Evolutionary conservation across 2,329 filamentous ascomycete species (phyloP).

Genomic region (Pestalotiopsis sp.): DNA sequence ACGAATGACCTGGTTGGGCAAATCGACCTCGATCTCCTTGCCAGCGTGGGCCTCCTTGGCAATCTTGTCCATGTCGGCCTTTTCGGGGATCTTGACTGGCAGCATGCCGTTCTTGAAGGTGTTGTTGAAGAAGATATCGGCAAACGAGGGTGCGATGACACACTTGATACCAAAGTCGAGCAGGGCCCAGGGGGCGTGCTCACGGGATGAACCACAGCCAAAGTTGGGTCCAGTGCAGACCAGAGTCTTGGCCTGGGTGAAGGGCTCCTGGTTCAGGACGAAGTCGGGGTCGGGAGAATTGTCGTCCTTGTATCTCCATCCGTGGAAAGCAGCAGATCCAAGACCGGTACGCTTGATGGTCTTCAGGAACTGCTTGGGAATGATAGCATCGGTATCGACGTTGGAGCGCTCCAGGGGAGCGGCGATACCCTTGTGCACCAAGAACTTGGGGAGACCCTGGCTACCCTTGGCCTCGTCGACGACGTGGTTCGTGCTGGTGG

Average conservation of each 20-base stretch:
- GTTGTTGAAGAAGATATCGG: slow-evolving; percentile 98
- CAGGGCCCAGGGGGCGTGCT: slow-evolving; percentile 96
- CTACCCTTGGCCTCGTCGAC: slow-evolving; percentile 48
- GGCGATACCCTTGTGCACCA: slow-evolving; percentile 80
- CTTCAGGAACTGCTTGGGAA: slow-evolving; percentile 98
- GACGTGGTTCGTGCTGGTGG: slow-evolving; percentile 64
- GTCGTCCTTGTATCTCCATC: slow-evolving; percentile 75
- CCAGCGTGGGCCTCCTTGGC: slow-evolving; percentile 78
- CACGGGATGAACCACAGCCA: slow-evolving; percentile 88
- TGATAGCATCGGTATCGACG: slow-evolving; percentile 98
- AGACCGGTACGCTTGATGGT: slow-evolving; percentile 98
- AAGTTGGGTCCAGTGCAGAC: slow-evolving; percentile 94
- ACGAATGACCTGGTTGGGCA: slow-evolving; percentile 82
- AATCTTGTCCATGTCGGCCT: slow-evolving; percentile 67
- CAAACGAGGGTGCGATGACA: slow-evolving; percentile 82
- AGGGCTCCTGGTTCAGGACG: slow-evolving; percentile 87
- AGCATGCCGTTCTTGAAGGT: slow-evolving; percentile 99
- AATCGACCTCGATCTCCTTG: slow-evolving; percentile 85
- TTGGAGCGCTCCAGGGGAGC: slow-evolving; percentile 88
- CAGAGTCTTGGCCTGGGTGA: slow-evolving; percentile 82
- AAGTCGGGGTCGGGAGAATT: slow-evolving; percentile 79
- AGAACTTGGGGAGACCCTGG: slow-evolving; percentile 81
- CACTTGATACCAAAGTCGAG: slow-evolving; percentile 96
- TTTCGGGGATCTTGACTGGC: slow-evolving; percentile 75
- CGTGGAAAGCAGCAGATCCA: slow-evolving; percentile 83